Conservation (phyloP, 495 filamentous ascomycete genomes). For the Podospora pseudocomata region DNA sequence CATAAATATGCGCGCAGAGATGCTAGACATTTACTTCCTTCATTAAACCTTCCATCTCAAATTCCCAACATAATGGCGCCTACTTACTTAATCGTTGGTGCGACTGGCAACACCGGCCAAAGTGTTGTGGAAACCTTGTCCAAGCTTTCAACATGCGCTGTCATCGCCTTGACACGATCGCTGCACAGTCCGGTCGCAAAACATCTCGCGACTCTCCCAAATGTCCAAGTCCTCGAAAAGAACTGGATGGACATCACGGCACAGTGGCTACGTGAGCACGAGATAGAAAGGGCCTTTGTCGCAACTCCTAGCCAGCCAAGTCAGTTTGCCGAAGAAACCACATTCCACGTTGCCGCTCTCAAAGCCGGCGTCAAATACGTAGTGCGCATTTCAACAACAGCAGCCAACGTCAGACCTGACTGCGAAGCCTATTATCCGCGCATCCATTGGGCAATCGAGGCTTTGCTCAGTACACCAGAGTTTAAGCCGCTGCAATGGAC, state of each 20-base stretch:
- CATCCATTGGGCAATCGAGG: constrained; percentile 46
- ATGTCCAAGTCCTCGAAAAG: constrained; percentile 41
- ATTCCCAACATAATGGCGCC: constrained; percentile 6
- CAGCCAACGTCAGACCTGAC: constrained; percentile 43
- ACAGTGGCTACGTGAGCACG: constrained; percentile 42
- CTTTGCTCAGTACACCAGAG: constrained; percentile 38
- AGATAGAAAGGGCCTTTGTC: constrained; percentile 42
- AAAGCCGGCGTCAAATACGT: constrained; percentile 46
- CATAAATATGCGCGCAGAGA: too few species aligned
- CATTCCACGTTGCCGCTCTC: constrained; percentile 38
- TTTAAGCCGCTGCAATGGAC: constrained; percentile 45
- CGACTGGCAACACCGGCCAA: constrained; percentile 36
- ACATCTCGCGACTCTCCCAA: constrained; percentile 35
- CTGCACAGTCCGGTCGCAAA: constrained; percentile 31
- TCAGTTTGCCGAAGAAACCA: constrained; percentile 45
- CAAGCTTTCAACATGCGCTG: constrained; percentile 31
- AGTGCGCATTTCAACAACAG: constrained; percentile 47
- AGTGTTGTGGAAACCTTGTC: constrained; percentile 35
- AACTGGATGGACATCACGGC: constrained; percentile 43
- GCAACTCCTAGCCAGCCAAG: constrained; percentile 40
- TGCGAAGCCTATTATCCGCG: constrained; percentile 41
- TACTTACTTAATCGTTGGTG: constrained; percentile 22
- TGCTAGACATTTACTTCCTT: too few species aligned
- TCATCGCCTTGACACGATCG: constrained; percentile 43
- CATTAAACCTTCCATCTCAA: too few species aligned